Percentiles rank a stretch among this genome's conserved stretches.
Evolutionary conservation across 345 rosid genomes (phyloP).

Genomic region (Nephelium lappaceum): DNA sequence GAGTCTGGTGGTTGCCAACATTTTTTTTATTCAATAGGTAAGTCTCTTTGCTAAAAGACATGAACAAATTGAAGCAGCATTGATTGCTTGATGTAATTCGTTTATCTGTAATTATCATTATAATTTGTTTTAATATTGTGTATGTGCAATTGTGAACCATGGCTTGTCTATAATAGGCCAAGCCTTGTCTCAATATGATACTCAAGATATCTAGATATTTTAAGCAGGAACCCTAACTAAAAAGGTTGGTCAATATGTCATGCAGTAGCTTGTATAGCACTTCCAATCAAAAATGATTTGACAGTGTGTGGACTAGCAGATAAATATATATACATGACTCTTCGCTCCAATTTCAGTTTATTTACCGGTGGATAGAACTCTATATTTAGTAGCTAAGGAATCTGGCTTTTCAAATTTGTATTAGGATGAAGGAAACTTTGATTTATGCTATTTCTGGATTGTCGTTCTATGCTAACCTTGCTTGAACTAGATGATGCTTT

Average conservation of each 20-base stretch:
- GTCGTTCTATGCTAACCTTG: neutral
- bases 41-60: neutral
- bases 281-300: neutral
- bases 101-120: neutral
- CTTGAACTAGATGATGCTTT: constrained; percentile 4
- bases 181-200: constrained; percentile 9
- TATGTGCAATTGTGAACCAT: neutral
- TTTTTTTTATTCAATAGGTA: neutral
- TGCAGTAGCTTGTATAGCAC: neutral
- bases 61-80: neutral
- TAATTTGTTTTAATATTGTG: neutral
- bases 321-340: neutral
- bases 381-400: neutral
- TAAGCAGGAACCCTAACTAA: neutral
- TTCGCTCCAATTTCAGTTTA: neutral
- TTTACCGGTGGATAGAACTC: neutral
- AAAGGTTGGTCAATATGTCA: neutral
- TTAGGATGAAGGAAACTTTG: constrained; percentile 3
- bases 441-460: neutral
- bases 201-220: neutral
- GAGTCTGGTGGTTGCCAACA: no score
- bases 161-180: neutral
- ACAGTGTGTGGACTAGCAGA: neutral
- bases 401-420: neutral
- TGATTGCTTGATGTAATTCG: neutral